Percentiles rank a stretch among this genome's conserved stretches.
Conservation (phyloP, 2,329 filamentous ascomycete genomes). For the Pezicula neosporulosa region DNA sequence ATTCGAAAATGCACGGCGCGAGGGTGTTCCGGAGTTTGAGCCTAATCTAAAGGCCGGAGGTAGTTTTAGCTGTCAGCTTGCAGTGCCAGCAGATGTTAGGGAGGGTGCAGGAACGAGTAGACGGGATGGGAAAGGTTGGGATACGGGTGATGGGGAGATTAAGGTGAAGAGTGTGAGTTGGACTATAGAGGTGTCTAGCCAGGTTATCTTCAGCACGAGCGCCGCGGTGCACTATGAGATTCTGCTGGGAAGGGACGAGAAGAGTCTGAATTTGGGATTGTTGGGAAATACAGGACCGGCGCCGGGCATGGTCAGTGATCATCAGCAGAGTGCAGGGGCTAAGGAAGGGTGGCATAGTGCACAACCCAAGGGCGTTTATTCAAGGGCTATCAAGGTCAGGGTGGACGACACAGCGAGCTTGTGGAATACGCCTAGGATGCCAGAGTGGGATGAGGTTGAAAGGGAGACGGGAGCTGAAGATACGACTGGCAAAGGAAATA, state of each 20-base stretch:
- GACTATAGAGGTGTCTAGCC: constrained; percentile 88
- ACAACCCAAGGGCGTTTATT: constrained; percentile 76
- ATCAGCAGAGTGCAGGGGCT: constrained; percentile 59
- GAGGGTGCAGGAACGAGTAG: constrained; percentile 51
- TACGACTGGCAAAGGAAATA: constrained; percentile 19
- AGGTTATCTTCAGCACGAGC: constrained; percentile 89
- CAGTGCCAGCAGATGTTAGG: constrained; percentile 75
- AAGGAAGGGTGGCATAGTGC: constrained; percentile 57
- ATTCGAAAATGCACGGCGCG: constrained; percentile 62
- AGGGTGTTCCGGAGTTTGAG: constrained; percentile 87
- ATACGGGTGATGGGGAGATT: constrained; percentile 28
- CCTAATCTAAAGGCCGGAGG: constrained; percentile 95
- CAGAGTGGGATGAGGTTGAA: constrained; percentile 52
- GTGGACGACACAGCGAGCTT: constrained; percentile 86
- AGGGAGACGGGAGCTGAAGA: constrained; percentile 15
- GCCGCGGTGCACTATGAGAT: constrained; percentile 88
- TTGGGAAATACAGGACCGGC: constrained; percentile 38
- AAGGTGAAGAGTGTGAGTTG: constrained; percentile 66
- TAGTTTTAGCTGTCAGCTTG: constrained; percentile 75
- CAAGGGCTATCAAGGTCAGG: constrained; percentile 70
- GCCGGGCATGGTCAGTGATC: constrained; percentile 75
- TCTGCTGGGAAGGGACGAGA: constrained; percentile 79
- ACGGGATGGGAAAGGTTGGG: constrained; percentile 36
- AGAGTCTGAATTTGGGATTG: constrained; percentile 67
- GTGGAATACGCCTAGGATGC: constrained; percentile 89